A percentile compares a stretch with the other conserved stretches of the same genome.
Conservation (phyloP, 176 grass and related monocot species). For the Bolboschoenus planiculmis region DNA sequence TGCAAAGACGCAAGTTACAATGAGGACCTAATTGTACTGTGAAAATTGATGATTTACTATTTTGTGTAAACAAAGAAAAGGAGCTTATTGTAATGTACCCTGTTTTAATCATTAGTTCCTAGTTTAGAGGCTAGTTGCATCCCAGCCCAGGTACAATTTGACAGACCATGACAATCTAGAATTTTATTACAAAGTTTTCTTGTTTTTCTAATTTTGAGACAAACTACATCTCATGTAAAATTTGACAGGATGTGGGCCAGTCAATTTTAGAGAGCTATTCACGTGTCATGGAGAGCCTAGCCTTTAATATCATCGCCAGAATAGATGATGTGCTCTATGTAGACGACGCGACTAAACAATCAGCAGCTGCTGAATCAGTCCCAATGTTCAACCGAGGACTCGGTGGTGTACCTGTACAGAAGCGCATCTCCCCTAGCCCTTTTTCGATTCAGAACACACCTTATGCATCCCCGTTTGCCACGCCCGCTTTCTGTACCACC, state of each 20-base stretch:
- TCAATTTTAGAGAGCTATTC: constrained; percentile 99
- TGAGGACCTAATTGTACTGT: neutral
- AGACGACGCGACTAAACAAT: constrained; percentile 67
- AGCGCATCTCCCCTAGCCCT: constrained; percentile 76
- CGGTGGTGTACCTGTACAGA: constrained; percentile 59
- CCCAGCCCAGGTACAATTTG: neutral
- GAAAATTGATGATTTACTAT: neutral
- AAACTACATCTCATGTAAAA: neutral
- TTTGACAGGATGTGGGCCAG: constrained; percentile 87
- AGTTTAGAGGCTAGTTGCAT: neutral
- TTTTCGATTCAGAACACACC: constrained; percentile 86
- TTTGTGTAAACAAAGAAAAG: neutral
- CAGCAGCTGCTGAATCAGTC: constrained; percentile 43
- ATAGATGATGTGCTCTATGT: constrained; percentile 94
- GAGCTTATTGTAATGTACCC: neutral
- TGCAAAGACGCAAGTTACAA: neutral
- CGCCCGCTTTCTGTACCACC: constrained; percentile 71
- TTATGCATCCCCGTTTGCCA: constrained; percentile 73
- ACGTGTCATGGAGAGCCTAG: constrained; percentile 83
- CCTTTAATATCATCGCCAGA: constrained; percentile 87
- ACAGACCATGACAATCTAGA: neutral
- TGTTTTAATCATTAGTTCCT: neutral
- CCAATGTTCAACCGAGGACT: constrained; percentile 65
- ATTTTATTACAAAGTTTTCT: neutral
- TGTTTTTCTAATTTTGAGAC: neutral